Evolutionary conservation across 495 filamentous ascomycete genomes (phyloP), one percentile per base, ranked within the genome.

Genomic region (Neurospora tetraspora): DNA sequence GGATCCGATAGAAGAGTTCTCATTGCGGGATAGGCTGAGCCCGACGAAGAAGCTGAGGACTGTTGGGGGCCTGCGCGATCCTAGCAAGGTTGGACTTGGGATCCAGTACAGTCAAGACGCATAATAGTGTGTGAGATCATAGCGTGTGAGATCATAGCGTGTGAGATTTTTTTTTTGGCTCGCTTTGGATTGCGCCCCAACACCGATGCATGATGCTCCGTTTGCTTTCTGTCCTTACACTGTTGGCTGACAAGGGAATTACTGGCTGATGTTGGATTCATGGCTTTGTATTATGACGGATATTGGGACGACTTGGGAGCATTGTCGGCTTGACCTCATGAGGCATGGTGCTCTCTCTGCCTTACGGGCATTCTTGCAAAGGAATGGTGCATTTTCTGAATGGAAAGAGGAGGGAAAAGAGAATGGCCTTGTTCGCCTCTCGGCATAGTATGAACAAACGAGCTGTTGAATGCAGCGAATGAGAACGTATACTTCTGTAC

Each of bases 21-120:
- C 76, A 47, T 68, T 76, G 39, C 79, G 77, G 31, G 82, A 82
- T 47, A 45, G 69, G 34, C 16, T 77, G 39, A 86, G 83, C 74
- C 84, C 85, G 61, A 81, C 81, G n/a, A 92, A 92, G 82, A 92
- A 88, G 83, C 79, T 87, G 47, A 85, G 86, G 74, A 82, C 86
- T 70, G 86, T 81, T n/a, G 79, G 77, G 4, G 80, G 80, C 0
- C 68, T 77, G 23, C 72, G 77, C 16, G 81, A 80, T 61, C 76
- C 76, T 2, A 70, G 75, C 11, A 79, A 81, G 6, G 86, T 92
- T 70, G 91, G 91, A 20, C 82, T 93, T 74, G 91, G 91, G 59
- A 92, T 92, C 73, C 85, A 83, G 40, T 83, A 86, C 65, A 69
- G 81, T 20, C 81, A 82, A 69, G 76, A 79, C 38, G 68, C 71